These are phyloP conservation scores for Plasmodium inui DNA, from an alignment of 169 alveolate species.

Conservation along the genomic window DNA sequence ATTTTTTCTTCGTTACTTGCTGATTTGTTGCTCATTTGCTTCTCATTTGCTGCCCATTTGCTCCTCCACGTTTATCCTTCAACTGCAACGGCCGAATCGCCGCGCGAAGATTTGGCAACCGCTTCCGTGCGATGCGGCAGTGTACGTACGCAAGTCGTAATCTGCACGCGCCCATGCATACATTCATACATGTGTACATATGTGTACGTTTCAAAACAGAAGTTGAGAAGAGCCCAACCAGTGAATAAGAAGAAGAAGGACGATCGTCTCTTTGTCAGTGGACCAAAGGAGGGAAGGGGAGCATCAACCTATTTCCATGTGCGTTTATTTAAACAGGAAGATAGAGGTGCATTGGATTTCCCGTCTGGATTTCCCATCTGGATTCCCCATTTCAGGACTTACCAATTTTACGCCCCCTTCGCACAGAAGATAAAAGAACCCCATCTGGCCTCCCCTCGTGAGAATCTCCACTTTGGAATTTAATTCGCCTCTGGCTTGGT, in stretches of 20 bases:
- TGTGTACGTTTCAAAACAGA: background rate
- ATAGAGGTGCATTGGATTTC: too few species aligned
- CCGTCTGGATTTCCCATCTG: background rate
- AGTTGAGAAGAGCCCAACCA: background rate
- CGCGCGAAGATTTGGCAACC: background rate
- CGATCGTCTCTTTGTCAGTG: background rate
- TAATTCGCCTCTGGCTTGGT: background rate
- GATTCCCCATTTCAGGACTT: too few species aligned
- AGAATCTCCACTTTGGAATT: background rate
- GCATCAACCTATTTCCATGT: background rate
- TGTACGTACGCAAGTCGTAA: background rate
- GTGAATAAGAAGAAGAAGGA: background rate
- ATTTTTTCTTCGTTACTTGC: too few species aligned
- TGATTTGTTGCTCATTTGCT: background rate
- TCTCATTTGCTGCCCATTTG: too few species aligned
- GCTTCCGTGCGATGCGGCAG: background rate
- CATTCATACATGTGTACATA: background rate
- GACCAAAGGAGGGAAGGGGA: background rate
- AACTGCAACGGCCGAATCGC: background rate
- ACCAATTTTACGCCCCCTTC: too few species aligned
- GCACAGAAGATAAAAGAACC: too few species aligned
- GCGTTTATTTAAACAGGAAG: background rate
- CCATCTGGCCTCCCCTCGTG: background rate
- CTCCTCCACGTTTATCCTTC: background rate
- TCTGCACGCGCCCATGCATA: background rate